A percentile compares a stretch with the other conserved stretches of the same genome.
Conservation (phyloP, 805 yeast genomes). For the Zygotorulaspora danielsina region DNA sequence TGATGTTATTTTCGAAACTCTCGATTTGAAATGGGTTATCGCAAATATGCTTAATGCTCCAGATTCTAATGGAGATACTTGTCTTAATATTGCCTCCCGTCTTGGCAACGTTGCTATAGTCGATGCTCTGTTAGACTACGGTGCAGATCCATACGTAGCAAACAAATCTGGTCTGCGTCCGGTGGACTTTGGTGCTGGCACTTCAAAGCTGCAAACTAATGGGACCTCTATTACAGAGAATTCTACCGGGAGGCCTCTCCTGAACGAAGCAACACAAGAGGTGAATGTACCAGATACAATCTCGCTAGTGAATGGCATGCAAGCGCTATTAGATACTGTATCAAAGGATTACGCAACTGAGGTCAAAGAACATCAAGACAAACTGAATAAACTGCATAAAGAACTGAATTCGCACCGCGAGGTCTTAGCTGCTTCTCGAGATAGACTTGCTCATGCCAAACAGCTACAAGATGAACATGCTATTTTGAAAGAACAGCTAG, state of each 20-base stretch:
- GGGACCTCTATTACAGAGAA: constrained; percentile 9
- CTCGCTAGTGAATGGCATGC: constrained; percentile 44
- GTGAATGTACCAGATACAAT: constrained; percentile 25
- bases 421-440: constrained; percentile 25
- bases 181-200: constrained; percentile 66
- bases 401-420: constrained; percentile 30
- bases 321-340: constrained; percentile 46
- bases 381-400: constrained; percentile 49
- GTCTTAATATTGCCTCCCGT: constrained; percentile 86
- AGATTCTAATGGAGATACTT: constrained; percentile 92
- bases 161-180: constrained; percentile 88
- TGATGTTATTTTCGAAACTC: constrained; percentile 44
- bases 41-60: constrained; percentile 76
- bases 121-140: constrained; percentile 76
- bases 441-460: constrained; percentile 26
- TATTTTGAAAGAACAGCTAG: constrained; percentile 49
- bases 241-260: constrained; percentile 2
- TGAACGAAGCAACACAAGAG: constrained; percentile 9
- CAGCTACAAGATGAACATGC: constrained; percentile 54
- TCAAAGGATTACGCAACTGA: constrained; percentile 60
- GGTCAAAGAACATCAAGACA: constrained; percentile 47
- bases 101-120: constrained; percentile 78
- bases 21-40: constrained; percentile 54
- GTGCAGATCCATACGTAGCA: constrained; percentile 75
- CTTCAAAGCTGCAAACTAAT: constrained; percentile 21